phyloP scores from a whole-genome alignment of 805 yeast genomes.

The Yamadazyma ubonensis region DNA sequence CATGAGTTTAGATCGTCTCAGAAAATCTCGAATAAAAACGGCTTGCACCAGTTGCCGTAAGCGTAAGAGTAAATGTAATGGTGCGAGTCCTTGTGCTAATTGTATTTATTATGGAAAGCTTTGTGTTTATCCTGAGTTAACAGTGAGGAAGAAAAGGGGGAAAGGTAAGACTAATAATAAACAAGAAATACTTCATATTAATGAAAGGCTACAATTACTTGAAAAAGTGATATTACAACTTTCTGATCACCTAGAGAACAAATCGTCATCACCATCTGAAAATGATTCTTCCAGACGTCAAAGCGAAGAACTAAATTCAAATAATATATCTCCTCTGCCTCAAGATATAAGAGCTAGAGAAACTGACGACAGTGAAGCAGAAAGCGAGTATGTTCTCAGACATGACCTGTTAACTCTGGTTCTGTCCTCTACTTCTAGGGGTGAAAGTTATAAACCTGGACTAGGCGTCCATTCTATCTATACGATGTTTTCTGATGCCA shows the following conservation, averaged over 20 bases:
- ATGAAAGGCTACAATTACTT: slow-evolving; percentile 20
- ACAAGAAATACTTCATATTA: slow-evolving; percentile 10
- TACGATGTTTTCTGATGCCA: slow-evolving; percentile 29
- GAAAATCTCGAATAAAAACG: slow-evolving; percentile 10
- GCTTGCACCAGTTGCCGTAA: slow-evolving; percentile 53
- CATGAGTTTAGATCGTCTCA: neutral
- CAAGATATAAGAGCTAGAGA: neutral
- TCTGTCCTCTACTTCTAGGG: slow-evolving; percentile 20
- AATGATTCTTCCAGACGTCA: neutral
- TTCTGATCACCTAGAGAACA: slow-evolving; percentile 18
- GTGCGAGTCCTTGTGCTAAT: slow-evolving; percentile 40
- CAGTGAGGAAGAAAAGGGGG: slow-evolving; percentile 17
- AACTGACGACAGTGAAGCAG: neutral
- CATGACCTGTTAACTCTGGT: neutral
- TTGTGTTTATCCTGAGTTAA: slow-evolving; percentile 28
- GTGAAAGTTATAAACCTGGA: neutral
- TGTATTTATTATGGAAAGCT: slow-evolving; percentile 32
- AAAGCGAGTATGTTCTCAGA: neutral
- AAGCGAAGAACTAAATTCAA: no score
- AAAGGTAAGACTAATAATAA: slow-evolving; percentile 14
- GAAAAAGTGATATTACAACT: slow-evolving; percentile 21
- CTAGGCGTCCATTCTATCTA: slow-evolving; percentile 26
- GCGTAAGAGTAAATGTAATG: slow-evolving; percentile 53
- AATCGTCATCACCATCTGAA: neutral
- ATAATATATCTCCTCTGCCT: no score